Base-by-base conservation (phyloP, 2,329 filamentous ascomycete species). In the Coniella vitis region DNA sequence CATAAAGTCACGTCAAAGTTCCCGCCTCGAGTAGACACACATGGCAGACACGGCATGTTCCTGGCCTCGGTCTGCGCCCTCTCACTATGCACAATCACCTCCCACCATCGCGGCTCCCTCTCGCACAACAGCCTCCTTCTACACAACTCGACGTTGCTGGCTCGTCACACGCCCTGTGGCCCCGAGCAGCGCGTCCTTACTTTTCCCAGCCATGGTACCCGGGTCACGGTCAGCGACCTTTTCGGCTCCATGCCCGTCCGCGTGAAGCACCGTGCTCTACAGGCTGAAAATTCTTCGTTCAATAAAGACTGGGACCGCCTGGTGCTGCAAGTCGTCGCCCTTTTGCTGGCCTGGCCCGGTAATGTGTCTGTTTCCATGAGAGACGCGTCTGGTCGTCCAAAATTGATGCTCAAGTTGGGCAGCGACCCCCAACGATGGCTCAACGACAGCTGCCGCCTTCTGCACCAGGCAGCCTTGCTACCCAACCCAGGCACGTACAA, bases 201-300 rank as follows among this genome's bases (percentile, higher is more conserved):
- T 32, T 76, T 74, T 48, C 25, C 25, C 25, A 63, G 70, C 17
- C 81, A 87, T 67, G 91, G 91, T 4, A 95, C 90, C 0, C 78
- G 80, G 22, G 81, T 91, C 2, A 76, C 75, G 0, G 84, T 95
- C 5, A 79, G 83, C 48, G 84, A 95, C 62, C 70, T 96, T 1
- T 97, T 96, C 65, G 90, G 90, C 0, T 86, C 83, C 51, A 87
- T 96, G 79, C 90, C 91, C 0, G 91, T 96, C 12, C 82, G 91
- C 13, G 84, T 94, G 21, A 95, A 93, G 62, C 86, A 90, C 57
- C 78, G 90, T 54, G 78, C 78, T 0, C 57, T 81, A 3, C 67
- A 71, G 55, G 63, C 73, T 35, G 69, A 79, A 58, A 73, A 71
- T 56, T 56, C 72, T 10, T 70, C 83, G 40, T 70, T 83, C 41